Evolutionary conservation across 1,139 yeast species (phyloP).

Genomic region (Arxiozyma telluris): DNA sequence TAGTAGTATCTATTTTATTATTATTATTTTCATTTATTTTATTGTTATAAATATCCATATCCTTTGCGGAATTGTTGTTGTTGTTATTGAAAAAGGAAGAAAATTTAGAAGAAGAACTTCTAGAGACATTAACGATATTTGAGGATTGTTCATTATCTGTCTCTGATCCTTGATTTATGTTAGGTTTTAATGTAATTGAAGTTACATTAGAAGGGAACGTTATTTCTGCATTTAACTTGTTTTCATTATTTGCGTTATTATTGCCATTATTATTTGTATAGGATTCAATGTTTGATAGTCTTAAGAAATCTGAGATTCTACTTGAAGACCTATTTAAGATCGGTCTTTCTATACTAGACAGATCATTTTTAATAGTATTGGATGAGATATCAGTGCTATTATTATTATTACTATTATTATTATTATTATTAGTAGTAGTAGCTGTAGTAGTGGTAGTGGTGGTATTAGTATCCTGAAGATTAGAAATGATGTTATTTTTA

Average conservation of each 20-base stretch:
- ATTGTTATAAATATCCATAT: neutral
- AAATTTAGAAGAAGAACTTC: constrained; percentile 27
- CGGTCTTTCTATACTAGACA: constrained; percentile 5
- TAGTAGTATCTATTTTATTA: neutral
- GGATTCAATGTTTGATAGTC: constrained; percentile 9
- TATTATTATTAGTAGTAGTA: no score
- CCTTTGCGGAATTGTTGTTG: neutral
- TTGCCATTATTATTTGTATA: neutral
- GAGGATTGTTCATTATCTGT: neutral
- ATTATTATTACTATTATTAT: no score
- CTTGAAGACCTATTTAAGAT: constrained; percentile 13
- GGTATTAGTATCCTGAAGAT: neutral
- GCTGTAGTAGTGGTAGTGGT: neutral
- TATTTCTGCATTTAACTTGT: neutral
- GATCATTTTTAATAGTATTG: neutral
- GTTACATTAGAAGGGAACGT: neutral
- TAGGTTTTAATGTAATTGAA: neutral
- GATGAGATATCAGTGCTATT: neutral
- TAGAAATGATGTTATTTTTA: neutral
- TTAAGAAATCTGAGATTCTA: constrained; percentile 27
- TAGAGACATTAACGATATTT: constrained; percentile 3
- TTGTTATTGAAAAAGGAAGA: constrained; percentile 26
- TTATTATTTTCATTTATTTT: neutral
- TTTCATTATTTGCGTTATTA: no score
- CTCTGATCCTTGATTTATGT: neutral